Percentiles rank a stretch among this genome's conserved stretches.
phyloP scores from a whole-genome alignment of 768 basidiomycete genomes.

The Lentinula edodes region DNA sequence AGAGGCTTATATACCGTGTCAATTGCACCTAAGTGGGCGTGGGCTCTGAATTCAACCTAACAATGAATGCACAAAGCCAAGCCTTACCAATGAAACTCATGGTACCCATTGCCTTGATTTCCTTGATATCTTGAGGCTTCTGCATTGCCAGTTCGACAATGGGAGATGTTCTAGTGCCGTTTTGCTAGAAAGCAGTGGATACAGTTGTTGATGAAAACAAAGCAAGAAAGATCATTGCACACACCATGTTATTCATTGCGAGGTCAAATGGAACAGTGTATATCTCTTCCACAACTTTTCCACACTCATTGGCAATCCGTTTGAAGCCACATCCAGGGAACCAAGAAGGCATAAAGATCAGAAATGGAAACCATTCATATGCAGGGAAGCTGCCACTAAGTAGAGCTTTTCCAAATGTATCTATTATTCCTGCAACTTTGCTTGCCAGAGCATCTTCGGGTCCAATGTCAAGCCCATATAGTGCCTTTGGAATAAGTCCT shows the following conservation, averaged over 20 bases:
- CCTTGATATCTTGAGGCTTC: background rate
- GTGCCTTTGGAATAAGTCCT: background rate
- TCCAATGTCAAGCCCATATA: background rate
- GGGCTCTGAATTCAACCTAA: background rate
- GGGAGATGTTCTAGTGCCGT: background rate
- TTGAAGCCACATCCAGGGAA: slow-evolving; percentile 1
- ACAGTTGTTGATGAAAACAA: too few relatives aligned
- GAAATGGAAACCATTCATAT: background rate
- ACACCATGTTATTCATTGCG: background rate
- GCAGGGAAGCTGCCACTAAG: background rate
- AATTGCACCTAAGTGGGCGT: background rate
- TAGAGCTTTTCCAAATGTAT: background rate
- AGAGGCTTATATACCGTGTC: background rate
- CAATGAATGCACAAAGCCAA: background rate
- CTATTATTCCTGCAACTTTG: background rate
- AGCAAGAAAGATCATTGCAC: background rate
- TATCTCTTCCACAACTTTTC: background rate
- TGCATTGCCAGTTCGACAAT: background rate
- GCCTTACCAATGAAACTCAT: background rate
- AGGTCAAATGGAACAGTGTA: background rate
- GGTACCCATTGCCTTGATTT: background rate
- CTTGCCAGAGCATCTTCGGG: background rate
- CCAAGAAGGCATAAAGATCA: background rate
- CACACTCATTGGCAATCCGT: background rate
- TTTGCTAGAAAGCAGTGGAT: background rate